Evolutionary conservation across 371 early-diverging fungal genomes (phyloP).

Genomic region (Mortierella sp.): DNA sequence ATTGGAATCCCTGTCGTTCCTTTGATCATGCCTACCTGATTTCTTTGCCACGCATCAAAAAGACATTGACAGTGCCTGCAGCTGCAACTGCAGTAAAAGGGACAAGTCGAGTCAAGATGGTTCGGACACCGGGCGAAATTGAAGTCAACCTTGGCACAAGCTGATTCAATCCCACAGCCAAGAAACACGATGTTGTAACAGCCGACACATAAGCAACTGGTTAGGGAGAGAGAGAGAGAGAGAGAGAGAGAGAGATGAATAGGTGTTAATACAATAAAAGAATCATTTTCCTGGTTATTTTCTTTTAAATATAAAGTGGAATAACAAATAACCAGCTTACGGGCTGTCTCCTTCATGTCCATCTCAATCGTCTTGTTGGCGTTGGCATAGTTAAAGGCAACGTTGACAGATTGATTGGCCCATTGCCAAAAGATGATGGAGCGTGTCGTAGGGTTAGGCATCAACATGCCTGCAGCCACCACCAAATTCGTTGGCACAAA

Average conservation of each 20-base stretch:
- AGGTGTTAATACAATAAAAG: neutral
- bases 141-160: conserved; percentile 60
- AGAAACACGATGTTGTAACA: conserved; percentile 77
- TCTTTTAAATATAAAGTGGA: neutral
- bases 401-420: conserved; percentile 86
- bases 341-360: conserved; percentile 75
- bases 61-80: conserved; percentile 86
- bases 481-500: conserved; percentile 88
- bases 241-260: neutral
- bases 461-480: conserved; percentile 84
- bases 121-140: conserved; percentile 56
- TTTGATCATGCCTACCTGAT: conserved; percentile 64
- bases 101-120: conserved; percentile 67
- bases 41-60: conserved; percentile 89
- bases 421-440: conserved; percentile 86
- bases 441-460: conserved; percentile 82
- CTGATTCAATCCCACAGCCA: conserved; percentile 79
- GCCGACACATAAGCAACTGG: conserved; percentile 79
- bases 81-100: conserved; percentile 86
- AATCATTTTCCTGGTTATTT: neutral
- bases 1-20: no score
- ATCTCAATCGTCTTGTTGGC: conserved; percentile 87
- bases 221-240: neutral
- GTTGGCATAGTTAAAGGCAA: conserved; percentile 87
- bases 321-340: conserved; percentile 51